These are phyloP conservation scores for Ascochyta koolunga DNA, from an alignment of 2,329 filamentous ascomycete genomes.

Conservation along the genomic window DNA sequence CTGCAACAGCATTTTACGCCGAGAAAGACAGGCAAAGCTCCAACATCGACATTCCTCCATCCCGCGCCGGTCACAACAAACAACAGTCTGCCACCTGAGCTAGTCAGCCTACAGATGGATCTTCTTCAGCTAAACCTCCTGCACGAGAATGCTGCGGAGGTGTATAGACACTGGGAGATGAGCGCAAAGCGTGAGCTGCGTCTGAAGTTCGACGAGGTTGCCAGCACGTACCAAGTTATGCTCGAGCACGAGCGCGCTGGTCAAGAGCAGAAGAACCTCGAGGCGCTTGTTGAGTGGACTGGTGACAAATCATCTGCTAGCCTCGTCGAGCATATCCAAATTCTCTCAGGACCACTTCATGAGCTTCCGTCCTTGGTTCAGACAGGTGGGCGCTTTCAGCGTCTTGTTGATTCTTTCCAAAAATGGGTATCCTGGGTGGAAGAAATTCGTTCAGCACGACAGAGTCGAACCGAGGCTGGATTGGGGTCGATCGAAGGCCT, in stretches of 20 bases:
- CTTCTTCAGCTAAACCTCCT: constrained; percentile 48
- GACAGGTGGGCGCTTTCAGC: constrained; percentile 39
- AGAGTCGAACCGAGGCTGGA: constrained; percentile 11
- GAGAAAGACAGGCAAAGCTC: constrained; percentile 43
- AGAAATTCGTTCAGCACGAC: constrained; percentile 32
- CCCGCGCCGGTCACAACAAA: constrained; percentile 30
- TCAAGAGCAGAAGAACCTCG: constrained; percentile 46
- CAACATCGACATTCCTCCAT: constrained; percentile 44
- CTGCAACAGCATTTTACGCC: constrained; percentile 51
- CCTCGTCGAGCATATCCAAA: constrained; percentile 44
- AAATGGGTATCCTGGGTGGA: constrained; percentile 42
- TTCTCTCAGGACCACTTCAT: constrained; percentile 44
- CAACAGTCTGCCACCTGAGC: constrained; percentile 36
- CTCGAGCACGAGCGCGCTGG: constrained; percentile 44
- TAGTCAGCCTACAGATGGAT: constrained; percentile 43
- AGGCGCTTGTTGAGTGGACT: constrained; percentile 45
- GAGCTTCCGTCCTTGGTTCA: constrained; percentile 45
- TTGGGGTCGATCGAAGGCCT: constrained; percentile 36
- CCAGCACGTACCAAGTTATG: constrained; percentile 43
- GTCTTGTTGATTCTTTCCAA: constrained; percentile 39
- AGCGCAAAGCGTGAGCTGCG: constrained; percentile 41
- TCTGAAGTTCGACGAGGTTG: constrained; percentile 46
- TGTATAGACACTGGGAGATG: constrained; percentile 38
- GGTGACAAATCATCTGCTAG: constrained; percentile 31
- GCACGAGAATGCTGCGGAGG: constrained; percentile 33